Evolutionary conservation across 75 land plant species (phyloP).

Genomic region (Azolla pinnata): DNA sequence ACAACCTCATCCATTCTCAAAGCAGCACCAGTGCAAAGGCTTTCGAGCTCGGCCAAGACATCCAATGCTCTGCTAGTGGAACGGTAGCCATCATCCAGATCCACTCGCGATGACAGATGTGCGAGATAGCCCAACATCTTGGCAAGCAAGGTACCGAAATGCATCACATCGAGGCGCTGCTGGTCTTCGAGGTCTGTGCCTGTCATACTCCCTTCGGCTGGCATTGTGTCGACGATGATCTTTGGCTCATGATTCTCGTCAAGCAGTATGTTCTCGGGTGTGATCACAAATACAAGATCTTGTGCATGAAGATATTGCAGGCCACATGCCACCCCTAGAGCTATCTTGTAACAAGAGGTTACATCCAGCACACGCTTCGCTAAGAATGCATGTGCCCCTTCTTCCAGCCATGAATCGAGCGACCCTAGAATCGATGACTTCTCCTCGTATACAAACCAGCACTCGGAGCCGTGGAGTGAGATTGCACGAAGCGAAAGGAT

Average conservation of each 20-base stretch:
- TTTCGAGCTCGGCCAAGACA: not conserved
- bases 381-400: not conserved
- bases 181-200: not conserved
- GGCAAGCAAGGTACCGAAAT: not conserved
- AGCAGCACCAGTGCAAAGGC: not conserved
- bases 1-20: conserved; percentile 5
- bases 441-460: not conserved
- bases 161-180: not conserved
- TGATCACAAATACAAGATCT: not conserved
- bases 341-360: not conserved
- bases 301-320: conserved; percentile 6
- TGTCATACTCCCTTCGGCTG: not conserved
- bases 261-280: conserved; percentile 3
- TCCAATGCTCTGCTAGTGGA: not conserved
- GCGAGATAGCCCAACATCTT: not conserved
- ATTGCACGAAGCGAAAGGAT: not conserved
- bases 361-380: not conserved
- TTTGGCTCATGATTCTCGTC: conserved; percentile 1
- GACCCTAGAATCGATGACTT: not conserved
- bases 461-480: not conserved
- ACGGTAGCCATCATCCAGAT: too few species aligned
- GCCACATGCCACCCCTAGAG: not conserved
- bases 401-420: not conserved
- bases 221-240: not conserved
- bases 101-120: too few species aligned